phyloP scores from a whole-genome alignment of 2,329 filamentous ascomycete species.

The Neoscytalidium dimidiatum region DNA sequence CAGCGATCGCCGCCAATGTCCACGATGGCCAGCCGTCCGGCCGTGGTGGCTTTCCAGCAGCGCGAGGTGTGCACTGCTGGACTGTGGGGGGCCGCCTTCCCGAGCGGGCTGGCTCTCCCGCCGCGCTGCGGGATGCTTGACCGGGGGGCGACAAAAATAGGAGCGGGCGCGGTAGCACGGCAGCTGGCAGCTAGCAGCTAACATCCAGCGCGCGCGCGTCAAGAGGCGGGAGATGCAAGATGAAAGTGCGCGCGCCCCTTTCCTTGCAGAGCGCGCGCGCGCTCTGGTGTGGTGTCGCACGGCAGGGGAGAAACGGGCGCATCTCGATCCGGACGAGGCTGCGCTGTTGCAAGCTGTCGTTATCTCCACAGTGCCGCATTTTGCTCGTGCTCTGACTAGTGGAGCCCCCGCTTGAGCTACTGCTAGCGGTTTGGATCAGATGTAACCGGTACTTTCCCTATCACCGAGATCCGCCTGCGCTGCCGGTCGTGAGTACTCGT shows the following conservation, averaged over 20 bases:
- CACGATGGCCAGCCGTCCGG: not conserved
- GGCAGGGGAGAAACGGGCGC: conserved; percentile 9
- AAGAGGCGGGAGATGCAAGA: not conserved
- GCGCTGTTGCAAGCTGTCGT: conserved; percentile 13
- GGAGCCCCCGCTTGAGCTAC: conserved; percentile 19
- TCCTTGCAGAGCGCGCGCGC: not conserved
- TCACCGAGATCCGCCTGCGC: conserved; percentile 11
- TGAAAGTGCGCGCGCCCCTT: conserved; percentile 1
- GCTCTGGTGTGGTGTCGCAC: conserved; percentile 18
- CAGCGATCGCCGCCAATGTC: not conserved
- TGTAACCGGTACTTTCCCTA: conserved; percentile 12
- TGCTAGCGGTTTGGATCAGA: conserved; percentile 10
- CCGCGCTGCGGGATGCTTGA: conserved; percentile 1
- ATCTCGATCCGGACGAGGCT: conserved; percentile 17
- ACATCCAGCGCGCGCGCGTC: no score
- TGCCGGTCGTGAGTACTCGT: not conserved
- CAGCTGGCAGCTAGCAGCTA: not conserved
- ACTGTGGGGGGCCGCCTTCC: conserved; percentile 6
- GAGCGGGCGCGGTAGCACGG: not conserved
- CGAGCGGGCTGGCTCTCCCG: conserved; percentile 7
- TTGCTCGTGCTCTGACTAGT: conserved; percentile 18
- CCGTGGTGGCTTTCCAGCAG: not conserved
- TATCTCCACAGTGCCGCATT: conserved; percentile 20
- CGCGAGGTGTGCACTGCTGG: not conserved
- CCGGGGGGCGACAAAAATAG: conserved; percentile 14